Base-by-base conservation (phyloP, 1,139 yeast genomes). In the Candida glucosophila region DNA sequence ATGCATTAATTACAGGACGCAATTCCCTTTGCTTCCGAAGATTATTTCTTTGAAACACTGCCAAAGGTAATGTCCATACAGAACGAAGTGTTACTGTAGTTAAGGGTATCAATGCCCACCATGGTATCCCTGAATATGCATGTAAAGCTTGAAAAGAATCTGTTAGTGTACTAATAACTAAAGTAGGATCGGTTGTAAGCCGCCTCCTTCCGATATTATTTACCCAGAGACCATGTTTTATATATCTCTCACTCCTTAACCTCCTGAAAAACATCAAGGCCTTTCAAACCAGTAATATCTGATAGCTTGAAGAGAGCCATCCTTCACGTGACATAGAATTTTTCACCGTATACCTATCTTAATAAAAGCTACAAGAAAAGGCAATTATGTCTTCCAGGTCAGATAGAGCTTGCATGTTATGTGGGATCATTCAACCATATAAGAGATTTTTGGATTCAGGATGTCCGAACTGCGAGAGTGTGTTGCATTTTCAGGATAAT, bases 401-500 rank as follows among this genome's bases (percentile, higher is more conserved):
- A 15, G 95, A 90, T 41, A 73, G 98, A 65, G 98, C 98, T 14
- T 90, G 98, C 50, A 83, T 90, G 95, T 70, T 90, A 33, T 90
- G 98, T 55, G 98, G 96, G 6, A 70, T 88, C 33, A 82, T 90
- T 33, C 95, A 83, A 46, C 73, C 90, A 7, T 68, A 75, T 52
- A 63, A 65, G 39, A 71, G 73, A 44, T 90, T 88, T 49, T 73
- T 81, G 27, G 76, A 75, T 29, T 72, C 73, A 14, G 97, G 97
- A 7, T 90, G 99, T 53, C 98, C 98, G n/a, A 90, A 90, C 58
- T 90, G 98, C 58, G 97, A 85, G 44, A 77, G 90, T 30, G 77
- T 86, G 23, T 63, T 81, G 44, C 79, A 76, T 36, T 76, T 77
- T 47, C 77, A 77, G 29, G 90, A 81, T 43, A 76, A 77, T 29